Base-by-base conservation (phyloP, 164 flowering plant genomes). In the Hamamelis virginiana region DNA sequence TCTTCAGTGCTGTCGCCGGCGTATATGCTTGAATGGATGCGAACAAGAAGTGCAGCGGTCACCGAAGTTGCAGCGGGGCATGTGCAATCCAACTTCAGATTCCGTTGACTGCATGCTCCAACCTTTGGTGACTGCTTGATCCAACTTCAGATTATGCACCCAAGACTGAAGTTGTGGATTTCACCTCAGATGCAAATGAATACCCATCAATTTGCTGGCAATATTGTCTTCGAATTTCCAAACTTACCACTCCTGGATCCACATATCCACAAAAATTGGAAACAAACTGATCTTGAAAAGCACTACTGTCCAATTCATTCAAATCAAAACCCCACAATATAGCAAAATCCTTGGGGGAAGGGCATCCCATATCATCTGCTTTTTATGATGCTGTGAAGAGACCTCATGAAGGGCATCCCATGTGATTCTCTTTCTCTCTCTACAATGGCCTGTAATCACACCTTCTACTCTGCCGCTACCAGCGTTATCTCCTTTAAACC, bases 311-410 rank as follows among this genome's bases (percentile, higher is more conserved):
- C 50, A 59, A 23, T 4, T 74, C n/a, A n/a, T n/a, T n/a, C n/a
- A n/a, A n/a, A n/a, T n/a, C n/a, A n/a, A n/a, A n/a, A n/a, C n/a
- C n/a, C n/a, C n/a, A n/a, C n/a, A n/a, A n/a, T n/a, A n/a, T n/a
- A n/a, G n/a, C n/a, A n/a, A n/a, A n/a, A n/a, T 87, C 85, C 56
- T 71, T 80, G 26, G 90, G 89, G 61, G 90, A 78, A 71, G 94
- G 94, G 67, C 86, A 87, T 11, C 90, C 91, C 46, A 67, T 66
- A 87, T 69, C 16, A 71, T 71, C 18, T 66, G 71, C n/a, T n/a
- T n/a, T 69, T 59, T 86, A 66, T 73, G 77, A 68, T 89, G 90
- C 3, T 74, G 81, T 16, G 68, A 59, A 22, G 75, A 59, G 62
- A 41, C 62, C 1, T 58, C 73, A 64, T 86, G 90, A 41, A 75